Percentiles rank a stretch among this genome's conserved stretches.
Conservation (phyloP, 2,329 filamentous ascomycete species). For the Cadophora gregata region DNA sequence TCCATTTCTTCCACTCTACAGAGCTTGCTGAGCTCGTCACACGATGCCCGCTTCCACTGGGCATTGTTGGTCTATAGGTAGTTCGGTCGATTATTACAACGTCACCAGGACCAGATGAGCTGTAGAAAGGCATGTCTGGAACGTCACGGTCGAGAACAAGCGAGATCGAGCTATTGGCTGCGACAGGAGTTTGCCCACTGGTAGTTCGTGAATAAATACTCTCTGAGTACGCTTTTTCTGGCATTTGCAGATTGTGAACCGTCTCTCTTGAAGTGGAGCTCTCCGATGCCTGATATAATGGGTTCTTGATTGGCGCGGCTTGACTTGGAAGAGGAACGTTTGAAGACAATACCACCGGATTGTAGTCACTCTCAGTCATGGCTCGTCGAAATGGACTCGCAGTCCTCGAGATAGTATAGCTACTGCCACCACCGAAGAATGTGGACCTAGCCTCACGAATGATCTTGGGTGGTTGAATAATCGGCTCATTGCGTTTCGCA, state of each 20-base stretch:
- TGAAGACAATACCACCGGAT: constrained; percentile 14
- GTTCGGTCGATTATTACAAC: constrained; percentile 46
- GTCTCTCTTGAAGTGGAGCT: not conserved
- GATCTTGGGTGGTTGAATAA: constrained; percentile 38
- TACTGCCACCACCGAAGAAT: constrained; percentile 59
- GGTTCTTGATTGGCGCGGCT: constrained; percentile 21
- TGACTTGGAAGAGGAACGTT: constrained; percentile 2
- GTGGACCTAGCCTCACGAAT: constrained; percentile 53
- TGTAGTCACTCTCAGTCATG: constrained; percentile 43
- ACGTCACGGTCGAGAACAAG: constrained; percentile 27
- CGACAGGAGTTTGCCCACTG: constrained; percentile 37
- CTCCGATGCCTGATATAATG: constrained; percentile 23
- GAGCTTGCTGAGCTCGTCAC: constrained; percentile 53
- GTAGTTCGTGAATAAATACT: constrained; percentile 45
- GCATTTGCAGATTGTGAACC: not conserved
- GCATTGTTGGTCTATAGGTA: constrained; percentile 42
- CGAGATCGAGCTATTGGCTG: constrained; percentile 31
- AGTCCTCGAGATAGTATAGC: constrained; percentile 58
- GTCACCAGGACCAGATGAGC: constrained; percentile 40
- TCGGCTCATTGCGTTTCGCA: constrained; percentile 39
- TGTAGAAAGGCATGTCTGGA: constrained; percentile 24
- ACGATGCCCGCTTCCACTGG: constrained; percentile 40
- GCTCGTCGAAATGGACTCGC: constrained; percentile 62
- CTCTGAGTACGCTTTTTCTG: constrained; percentile 38
- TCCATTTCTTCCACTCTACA: constrained; percentile 60